Percentiles rank a stretch among this genome's conserved stretches.
Evolutionary conservation across 2,329 filamentous ascomycete species (phyloP).

Genomic region (Penicillium sp.): DNA sequence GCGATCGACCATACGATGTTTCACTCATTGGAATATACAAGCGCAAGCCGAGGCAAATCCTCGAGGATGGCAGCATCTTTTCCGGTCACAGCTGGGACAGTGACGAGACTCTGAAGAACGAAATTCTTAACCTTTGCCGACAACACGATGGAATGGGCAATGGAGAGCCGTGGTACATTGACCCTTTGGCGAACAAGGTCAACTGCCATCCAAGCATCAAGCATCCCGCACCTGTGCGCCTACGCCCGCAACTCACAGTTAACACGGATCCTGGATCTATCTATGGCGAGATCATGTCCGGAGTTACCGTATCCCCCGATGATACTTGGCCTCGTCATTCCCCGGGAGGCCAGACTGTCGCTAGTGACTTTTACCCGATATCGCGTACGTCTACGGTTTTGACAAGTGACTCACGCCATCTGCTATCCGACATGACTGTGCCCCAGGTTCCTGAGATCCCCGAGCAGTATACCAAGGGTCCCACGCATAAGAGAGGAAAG

Average conservation of each 20-base stretch:
- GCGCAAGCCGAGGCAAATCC: conserved; percentile 16
- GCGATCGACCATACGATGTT: conserved; percentile 38
- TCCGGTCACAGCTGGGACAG: conserved; percentile 37
- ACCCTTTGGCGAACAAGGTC: conserved; percentile 27
- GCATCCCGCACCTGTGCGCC: conserved; percentile 30
- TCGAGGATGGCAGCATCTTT: conserved; percentile 28
- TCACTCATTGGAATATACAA: conserved; percentile 38
- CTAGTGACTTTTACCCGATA: conserved; percentile 23
- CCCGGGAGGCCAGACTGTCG: conserved; percentile 17
- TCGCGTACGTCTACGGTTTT: conserved; percentile 31
- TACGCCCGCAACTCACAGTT: conserved; percentile 31
- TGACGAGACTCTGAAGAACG: conserved; percentile 36
- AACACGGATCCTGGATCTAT: conserved; percentile 29
- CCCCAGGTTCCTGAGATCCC: conserved; percentile 23
- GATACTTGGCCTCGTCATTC: conserved; percentile 18
- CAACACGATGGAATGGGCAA: conserved; percentile 33
- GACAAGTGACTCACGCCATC: conserved; percentile 21
- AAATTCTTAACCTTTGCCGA: conserved; percentile 39
- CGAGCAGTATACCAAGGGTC: conserved; percentile 5
- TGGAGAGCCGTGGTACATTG: conserved; percentile 23
- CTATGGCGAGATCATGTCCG: conserved; percentile 30
- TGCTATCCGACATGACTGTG: conserved; percentile 23
- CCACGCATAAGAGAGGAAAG: conserved; percentile 29
- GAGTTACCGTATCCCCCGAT: conserved; percentile 26
- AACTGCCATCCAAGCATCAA: conserved; percentile 31